Evolutionary conservation across 495 filamentous ascomycete genomes (phyloP), one percentile per base, ranked within the genome.

Genomic region (Talaromyces proteolyticus): DNA sequence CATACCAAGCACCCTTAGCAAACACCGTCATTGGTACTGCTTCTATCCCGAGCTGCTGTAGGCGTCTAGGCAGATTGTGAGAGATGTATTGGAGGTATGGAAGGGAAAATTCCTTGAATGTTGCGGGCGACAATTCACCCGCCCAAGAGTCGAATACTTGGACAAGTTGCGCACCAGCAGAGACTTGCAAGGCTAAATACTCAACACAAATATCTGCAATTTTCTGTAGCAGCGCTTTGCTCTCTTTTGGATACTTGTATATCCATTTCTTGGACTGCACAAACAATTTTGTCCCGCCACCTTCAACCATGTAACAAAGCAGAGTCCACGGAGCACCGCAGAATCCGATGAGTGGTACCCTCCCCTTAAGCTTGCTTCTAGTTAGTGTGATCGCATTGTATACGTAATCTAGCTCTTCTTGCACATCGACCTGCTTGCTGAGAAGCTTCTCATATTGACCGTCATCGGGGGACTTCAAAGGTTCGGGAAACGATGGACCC

Each of bases 111-210:
- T 78, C 72, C 60, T 81, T 83, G 75, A 97, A 96, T 0, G 85
- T 80, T 3, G 77, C 67, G 1, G 93, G 91, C 3, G 88, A 89
- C 24, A 98, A 77, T 69, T 97, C 93, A 2, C 88, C 91, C 4
- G 94, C 93, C 91, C 92, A 98, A 4, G 92, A 96, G 64, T 98
- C 93, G 62, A 98, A 98, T n/a, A 98, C 89, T 68, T 97, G 94
- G 20, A 98, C 70, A 58, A 97, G 75, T 80, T 94, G 70, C 43
- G 93, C 93, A 26, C 93, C 93, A 16, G 93, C 94, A 47, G 85
- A 78, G 46, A 97, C 91, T 63, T 98, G 93, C 37, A 88, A 74
- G 0, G 91, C 93, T 26, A 98, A 76, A 68, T 96, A 92, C 57
- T 97, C 91, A 1, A 96, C 88, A 60, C 92, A 96, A 34, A 96